These are phyloP conservation scores for Myriangium duriaei DNA, from an alignment of 2,329 filamentous ascomycete species.

Conservation along the genomic window DNA sequence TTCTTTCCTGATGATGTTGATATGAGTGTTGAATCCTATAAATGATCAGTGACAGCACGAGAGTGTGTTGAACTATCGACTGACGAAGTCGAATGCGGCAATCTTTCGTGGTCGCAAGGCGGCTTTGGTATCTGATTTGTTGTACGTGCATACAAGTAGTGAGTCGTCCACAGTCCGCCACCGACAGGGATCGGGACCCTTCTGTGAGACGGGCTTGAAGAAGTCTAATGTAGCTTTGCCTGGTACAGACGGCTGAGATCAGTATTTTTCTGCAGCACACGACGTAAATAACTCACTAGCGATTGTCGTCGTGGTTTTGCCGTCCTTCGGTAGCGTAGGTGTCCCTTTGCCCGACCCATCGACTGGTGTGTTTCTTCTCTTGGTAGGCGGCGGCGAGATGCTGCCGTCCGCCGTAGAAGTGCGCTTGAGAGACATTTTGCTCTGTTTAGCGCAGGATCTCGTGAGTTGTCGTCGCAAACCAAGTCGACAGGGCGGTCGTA, in stretches of 20 bases:
- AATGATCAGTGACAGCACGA: no score
- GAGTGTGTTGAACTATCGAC: no score
- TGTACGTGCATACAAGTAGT: conserved; percentile 45
- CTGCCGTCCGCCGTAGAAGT: conserved; percentile 27
- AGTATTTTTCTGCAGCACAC: background rate
- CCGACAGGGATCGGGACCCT: conserved; percentile 58
- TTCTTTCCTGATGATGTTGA: conserved; percentile 66
- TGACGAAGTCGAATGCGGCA: conserved; percentile 57
- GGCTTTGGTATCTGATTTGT: conserved; percentile 11
- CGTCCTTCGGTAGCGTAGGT: no score
- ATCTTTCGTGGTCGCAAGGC: conserved; percentile 42
- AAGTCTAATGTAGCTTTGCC: conserved; percentile 66
- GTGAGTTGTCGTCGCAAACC: no score
- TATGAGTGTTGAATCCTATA: conserved; percentile 77
- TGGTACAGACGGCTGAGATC: no score
- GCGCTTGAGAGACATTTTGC: conserved; percentile 26
- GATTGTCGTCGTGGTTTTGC: conserved; percentile 43
- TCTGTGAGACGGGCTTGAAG: conserved; percentile 78
- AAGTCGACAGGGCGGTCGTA: no score
- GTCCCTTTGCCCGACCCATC: no score
- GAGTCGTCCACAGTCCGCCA: conserved; percentile 59
- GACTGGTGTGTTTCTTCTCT: conserved; percentile 24
- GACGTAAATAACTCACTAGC: conserved; percentile 22
- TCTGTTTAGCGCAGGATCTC: no score
- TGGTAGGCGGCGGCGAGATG: conserved; percentile 46